Evolutionary conservation across 2,329 filamentous ascomycete species (phyloP).

Genomic region (Monosporascus sp.): DNA sequence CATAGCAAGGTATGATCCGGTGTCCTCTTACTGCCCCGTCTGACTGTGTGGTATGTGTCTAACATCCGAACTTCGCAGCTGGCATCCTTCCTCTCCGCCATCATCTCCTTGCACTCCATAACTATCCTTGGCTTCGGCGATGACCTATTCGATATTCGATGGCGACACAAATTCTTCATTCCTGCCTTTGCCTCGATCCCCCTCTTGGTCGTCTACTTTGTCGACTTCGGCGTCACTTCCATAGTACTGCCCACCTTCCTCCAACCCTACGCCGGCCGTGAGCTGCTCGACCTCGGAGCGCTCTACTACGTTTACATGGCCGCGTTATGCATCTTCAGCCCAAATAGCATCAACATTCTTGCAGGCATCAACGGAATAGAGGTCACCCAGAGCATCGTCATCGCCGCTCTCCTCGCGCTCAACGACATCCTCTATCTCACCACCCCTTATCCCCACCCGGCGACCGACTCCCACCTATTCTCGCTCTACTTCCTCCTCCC

Average conservation of each 20-base stretch:
- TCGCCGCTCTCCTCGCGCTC: constrained; percentile 74
- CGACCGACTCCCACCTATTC: constrained; percentile 92
- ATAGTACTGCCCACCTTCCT: constrained; percentile 87
- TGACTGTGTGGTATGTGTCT: not conserved
- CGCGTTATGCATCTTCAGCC: constrained; percentile 91
- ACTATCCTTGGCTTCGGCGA: constrained; percentile 90
- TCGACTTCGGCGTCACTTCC: constrained; percentile 95
- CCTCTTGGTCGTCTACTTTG: constrained; percentile 93
- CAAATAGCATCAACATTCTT: constrained; percentile 99
- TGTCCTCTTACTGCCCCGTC: too few species aligned
- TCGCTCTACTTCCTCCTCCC: constrained; percentile 91
- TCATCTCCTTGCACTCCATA: constrained; percentile 86
- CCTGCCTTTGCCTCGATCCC: constrained; percentile 90
- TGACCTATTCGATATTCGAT: constrained; percentile 95
- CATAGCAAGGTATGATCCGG: constrained; percentile 70
- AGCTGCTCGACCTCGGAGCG: constrained; percentile 74
- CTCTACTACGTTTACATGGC: constrained; percentile 98
- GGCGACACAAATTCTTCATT: constrained; percentile 98
- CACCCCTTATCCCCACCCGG: constrained; percentile 81
- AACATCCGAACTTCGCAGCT: constrained; percentile 48
- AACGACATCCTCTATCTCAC: constrained; percentile 89
- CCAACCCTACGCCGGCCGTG: constrained; percentile 70
- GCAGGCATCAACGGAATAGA: constrained; percentile 99
- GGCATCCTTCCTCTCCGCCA: constrained; percentile 88
- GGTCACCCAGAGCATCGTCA: constrained; percentile 87